Base-by-base conservation (phyloP, 305 asterid species). In the Fraxinus sp. region DNA sequence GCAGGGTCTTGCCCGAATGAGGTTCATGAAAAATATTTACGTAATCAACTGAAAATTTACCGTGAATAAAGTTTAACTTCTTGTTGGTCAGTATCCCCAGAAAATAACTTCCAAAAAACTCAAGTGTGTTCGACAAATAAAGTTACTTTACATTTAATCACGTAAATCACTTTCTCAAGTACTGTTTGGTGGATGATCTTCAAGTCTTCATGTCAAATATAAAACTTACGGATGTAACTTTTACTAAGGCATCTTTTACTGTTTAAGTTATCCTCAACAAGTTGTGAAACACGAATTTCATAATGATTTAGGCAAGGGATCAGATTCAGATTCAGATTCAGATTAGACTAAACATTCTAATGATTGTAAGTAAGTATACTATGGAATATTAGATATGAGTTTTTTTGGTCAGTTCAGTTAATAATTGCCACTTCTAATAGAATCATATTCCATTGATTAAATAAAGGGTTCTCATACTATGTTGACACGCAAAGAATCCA, bases 1-100 rank as follows among this genome's bases (percentile, higher is more conserved):
- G 94, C 91, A 0, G 91, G 91, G 3, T 88, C 91, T 6, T 88
- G 92, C 81, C 94, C 94, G 0, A 14, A 79, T 66, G 49, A 49
- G 37, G 52, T 46, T 3, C 59, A 16, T 1, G 20, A 49, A 49
- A 14, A 49, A 49, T 1, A 49, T 16, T 49, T 49, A 14, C 5
- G 20, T 49, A 13, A 0, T 14, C 59, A 20, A 49, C 59, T 4
- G 2, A 18, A 49, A 49, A 49, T 49, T 4, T 49, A 14, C 4
- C 0, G 2, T 2, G 2, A 49, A 4, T 49, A 16, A 49, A 49
- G 22, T 49, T 49, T 49, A 16, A 43, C n/a, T n/a, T 26, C 28
- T 26, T 26, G 28, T 26, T 26, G 28, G 28, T 26, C 1, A 0
- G 28, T 26, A 26, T 26, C 28, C 28, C 1, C 1, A 26, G 28